Percentiles rank a stretch among this genome's conserved stretches.
Conservation (phyloP, 169 alveolate genomes). For the Amoebophrya sp. region DNA sequence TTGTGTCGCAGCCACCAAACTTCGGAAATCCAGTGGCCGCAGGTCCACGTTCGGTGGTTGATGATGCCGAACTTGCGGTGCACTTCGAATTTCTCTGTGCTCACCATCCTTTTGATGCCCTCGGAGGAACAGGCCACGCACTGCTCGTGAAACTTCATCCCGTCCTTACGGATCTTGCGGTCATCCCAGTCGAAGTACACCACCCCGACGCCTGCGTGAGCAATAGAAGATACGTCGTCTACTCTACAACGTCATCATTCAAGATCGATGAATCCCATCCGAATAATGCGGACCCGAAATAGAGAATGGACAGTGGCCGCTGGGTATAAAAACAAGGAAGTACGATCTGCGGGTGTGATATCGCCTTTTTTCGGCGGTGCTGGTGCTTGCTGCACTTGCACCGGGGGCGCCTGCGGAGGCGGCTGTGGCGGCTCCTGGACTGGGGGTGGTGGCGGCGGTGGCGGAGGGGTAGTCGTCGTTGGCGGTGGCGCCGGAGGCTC, state of each 20-base stretch:
- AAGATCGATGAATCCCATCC: background rate
- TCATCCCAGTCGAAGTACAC: background rate
- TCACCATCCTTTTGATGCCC: background rate
- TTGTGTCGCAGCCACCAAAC: background rate
- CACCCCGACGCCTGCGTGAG: background rate
- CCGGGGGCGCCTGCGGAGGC: background rate
- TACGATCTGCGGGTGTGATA: background rate
- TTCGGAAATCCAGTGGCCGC: background rate
- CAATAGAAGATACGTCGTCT: too few species aligned
- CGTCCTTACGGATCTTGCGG: background rate
- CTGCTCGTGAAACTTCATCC: background rate
- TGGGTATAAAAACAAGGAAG: background rate
- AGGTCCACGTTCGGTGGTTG: background rate
- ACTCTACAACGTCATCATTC: background rate
- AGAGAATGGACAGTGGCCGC: background rate
- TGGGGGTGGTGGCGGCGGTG: background rate
- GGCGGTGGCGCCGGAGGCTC: background rate
- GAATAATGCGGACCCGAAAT: background rate
- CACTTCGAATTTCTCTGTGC: background rate
- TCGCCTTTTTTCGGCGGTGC: background rate
- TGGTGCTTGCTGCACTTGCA: background rate
- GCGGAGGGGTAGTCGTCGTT: background rate
- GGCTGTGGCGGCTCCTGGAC: background rate
- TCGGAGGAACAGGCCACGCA: background rate
- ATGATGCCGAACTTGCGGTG: background rate